A percentile compares a stretch with the other conserved stretches of the same genome.
Conservation (phyloP, 345 rosid genomes). For the Dimocarpus longan region DNA sequence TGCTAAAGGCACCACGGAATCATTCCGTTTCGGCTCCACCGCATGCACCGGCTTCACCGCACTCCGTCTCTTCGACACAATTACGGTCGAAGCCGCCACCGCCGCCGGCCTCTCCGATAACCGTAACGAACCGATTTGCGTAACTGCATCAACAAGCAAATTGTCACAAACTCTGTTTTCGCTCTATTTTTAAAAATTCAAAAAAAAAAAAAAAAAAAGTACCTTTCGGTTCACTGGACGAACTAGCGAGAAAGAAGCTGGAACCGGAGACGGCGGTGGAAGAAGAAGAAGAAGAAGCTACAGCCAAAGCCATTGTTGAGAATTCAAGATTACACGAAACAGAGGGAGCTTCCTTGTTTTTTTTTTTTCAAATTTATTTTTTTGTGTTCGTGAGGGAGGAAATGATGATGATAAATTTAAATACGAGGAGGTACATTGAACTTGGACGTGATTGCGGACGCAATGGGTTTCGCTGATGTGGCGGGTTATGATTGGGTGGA, state of each 20-base stretch:
- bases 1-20: slow-evolving; percentile 50
- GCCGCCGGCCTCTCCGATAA: slow-evolving; percentile 42
- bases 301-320: slow-evolving; percentile 43
- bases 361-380: not conserved
- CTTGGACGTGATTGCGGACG: slow-evolving; percentile 41
- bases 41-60: slow-evolving; percentile 57
- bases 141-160: slow-evolving; percentile 39
- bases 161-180: not conserved
- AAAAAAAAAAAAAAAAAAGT: not conserved
- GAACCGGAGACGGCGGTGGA: slow-evolving; percentile 44
- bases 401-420: slow-evolving; percentile 29
- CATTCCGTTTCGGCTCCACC: slow-evolving; percentile 50
- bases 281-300: slow-evolving; percentile 53
- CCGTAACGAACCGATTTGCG: slow-evolving; percentile 58
- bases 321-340: too few species aligned
- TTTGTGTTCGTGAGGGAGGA: not conserved
- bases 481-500: slow-evolving; percentile 16
- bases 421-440: slow-evolving; percentile 55
- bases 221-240: slow-evolving; percentile 53
- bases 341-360: not conserved
- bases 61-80: slow-evolving; percentile 42
- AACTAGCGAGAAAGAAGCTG: slow-evolving; percentile 30
- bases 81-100: slow-evolving; percentile 31
- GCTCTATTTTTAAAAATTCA: not conserved
- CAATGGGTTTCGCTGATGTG: slow-evolving; percentile 34